Conservation (phyloP, 495 filamentous ascomycete genomes). For the Penicillium cataractarum region DNA sequence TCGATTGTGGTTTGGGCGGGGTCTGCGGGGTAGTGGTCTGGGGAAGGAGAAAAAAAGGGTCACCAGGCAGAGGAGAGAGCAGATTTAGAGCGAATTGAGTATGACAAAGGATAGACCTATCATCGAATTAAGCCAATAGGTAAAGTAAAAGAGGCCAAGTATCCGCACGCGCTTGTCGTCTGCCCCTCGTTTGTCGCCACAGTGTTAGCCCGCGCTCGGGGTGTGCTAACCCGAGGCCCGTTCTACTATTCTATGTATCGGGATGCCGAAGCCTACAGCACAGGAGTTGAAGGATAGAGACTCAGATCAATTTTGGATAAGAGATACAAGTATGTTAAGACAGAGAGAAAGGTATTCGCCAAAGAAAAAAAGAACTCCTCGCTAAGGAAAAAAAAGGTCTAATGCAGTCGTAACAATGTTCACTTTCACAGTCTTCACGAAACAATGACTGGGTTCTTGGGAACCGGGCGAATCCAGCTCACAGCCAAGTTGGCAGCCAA, state of each 20-base stretch:
- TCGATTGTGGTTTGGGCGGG: background rate
- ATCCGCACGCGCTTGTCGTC: background rate
- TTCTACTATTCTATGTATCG: background rate
- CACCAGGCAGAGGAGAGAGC: background rate
- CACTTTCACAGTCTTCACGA: too few species aligned
- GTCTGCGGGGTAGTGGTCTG: background rate
- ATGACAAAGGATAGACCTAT: background rate
- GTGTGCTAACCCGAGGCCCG: constrained; percentile 34
- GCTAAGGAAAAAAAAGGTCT: constrained; percentile 1
- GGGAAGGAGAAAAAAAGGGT: background rate
- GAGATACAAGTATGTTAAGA: background rate
- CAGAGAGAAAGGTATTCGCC: background rate
- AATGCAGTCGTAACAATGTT: background rate
- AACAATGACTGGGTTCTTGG: constrained; percentile 36
- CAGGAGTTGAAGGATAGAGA: background rate
- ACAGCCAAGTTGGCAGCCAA: constrained; percentile 68
- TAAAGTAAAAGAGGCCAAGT: background rate
- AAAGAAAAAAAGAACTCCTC: background rate
- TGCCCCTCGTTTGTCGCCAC: constrained; percentile 28
- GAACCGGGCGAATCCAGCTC: constrained; percentile 73
- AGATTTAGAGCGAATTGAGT: background rate
- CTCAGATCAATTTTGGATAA: background rate
- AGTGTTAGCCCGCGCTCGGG: constrained; percentile 33
- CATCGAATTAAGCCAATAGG: background rate
- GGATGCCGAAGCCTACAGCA: constrained; percentile 9